These are phyloP conservation scores for Ramaria rubella DNA, from an alignment of 768 basidiomycete species.

Conservation along the genomic window DNA sequence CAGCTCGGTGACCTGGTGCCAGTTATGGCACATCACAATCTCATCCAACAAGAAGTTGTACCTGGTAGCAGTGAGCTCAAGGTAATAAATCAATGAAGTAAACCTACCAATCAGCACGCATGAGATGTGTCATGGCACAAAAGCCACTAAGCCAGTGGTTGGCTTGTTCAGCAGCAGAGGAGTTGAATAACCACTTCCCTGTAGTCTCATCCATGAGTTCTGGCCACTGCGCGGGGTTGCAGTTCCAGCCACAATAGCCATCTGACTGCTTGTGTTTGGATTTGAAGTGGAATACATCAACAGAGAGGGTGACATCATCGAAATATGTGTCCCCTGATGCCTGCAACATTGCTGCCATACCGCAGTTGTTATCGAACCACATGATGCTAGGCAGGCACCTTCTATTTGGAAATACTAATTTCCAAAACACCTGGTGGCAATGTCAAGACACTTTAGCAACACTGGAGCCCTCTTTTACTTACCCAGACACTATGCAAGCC, in stretches of 20 bases:
- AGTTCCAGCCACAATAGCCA: slow-evolving; percentile 14
- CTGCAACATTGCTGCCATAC: slow-evolving; percentile 10
- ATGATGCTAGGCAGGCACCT: slow-evolving; percentile 12
- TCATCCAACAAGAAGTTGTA: slow-evolving; percentile 33
- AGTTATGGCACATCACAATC: slow-evolving; percentile 28
- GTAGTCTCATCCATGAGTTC: slow-evolving; percentile 12
- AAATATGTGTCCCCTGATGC: slow-evolving; percentile 10
- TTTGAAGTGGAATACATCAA: slow-evolving; percentile 21
- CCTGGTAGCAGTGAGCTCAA: slow-evolving; percentile 25
- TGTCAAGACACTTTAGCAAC: background rate
- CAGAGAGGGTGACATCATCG: slow-evolving; percentile 10
- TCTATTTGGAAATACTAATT: background rate
- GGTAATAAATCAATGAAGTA: slow-evolving; percentile 21
- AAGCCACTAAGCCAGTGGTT: slow-evolving; percentile 21
- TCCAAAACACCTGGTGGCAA: background rate
- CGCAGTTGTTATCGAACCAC: slow-evolving; percentile 20
- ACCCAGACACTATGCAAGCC: slow-evolving; percentile 24
- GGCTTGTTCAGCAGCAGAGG: slow-evolving; percentile 21
- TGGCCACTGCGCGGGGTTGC: slow-evolving; percentile 14
- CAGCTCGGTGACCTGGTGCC: slow-evolving; percentile 13
- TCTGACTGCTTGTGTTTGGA: slow-evolving; percentile 19
- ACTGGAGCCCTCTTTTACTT: slow-evolving; percentile 10
- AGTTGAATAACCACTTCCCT: slow-evolving; percentile 22
- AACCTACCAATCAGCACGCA: slow-evolving; percentile 8
- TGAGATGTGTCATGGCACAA: slow-evolving; percentile 16